Percentiles rank a stretch among this genome's conserved stretches.
Evolutionary conservation across 345 rosid species (phyloP).

Genomic region (Firmiana major): DNA sequence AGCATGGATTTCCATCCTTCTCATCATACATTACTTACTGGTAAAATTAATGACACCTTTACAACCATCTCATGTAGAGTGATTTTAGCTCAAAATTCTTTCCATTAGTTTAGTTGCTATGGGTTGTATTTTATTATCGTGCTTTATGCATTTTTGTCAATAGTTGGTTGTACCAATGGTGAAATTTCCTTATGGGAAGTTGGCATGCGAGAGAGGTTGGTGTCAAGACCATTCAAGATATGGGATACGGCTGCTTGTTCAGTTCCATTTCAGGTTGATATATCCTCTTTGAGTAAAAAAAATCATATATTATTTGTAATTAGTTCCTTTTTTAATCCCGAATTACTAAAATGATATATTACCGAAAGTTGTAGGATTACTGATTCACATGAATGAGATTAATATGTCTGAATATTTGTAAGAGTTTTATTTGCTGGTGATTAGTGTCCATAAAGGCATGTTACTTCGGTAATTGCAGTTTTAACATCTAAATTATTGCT

Average conservation of each 20-base stretch:
- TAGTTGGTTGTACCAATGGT: slow-evolving; percentile 69
- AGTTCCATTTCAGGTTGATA: slow-evolving; percentile 45
- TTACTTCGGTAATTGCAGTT: background rate
- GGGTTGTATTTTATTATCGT: slow-evolving; percentile 10
- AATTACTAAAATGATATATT: background rate
- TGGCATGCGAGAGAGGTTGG: slow-evolving; percentile 42
- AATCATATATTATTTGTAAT: background rate
- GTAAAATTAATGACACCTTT: slow-evolving; percentile 29
- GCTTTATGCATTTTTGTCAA: slow-evolving; percentile 8
- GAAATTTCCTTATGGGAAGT: slow-evolving; percentile 71
- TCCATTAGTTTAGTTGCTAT: background rate
- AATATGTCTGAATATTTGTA: background rate
- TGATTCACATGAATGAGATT: background rate
- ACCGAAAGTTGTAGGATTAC: background rate
- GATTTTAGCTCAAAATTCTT: background rate
- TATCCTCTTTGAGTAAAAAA: background rate
- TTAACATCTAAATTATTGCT: background rate
- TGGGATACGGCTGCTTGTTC: slow-evolving; percentile 44
- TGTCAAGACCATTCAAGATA: slow-evolving; percentile 56
- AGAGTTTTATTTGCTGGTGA: background rate
- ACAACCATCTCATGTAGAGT: background rate
- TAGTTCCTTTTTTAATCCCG: too few species aligned
- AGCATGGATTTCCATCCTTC: slow-evolving; percentile 83
- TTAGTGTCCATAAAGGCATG: background rate
- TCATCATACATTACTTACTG: slow-evolving; percentile 51